Percentiles rank a stretch among this genome's conserved stretches.
phyloP scores from a whole-genome alignment of 345 rosid species.

The Sonneratia caseolaris region DNA sequence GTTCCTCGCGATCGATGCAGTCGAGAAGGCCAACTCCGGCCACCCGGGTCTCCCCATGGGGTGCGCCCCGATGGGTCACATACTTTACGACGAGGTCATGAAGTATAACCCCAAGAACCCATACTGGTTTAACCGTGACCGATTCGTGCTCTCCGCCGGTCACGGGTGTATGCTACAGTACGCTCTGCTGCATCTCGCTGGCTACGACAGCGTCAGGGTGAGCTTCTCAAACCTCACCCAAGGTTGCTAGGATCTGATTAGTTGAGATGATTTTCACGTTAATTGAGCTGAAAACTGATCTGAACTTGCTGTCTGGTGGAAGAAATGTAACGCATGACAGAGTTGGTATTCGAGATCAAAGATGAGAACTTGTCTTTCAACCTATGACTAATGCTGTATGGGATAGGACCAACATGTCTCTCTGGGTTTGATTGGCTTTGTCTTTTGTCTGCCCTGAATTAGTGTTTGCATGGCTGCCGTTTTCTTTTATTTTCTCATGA shows the following conservation, averaged over 20 bases:
- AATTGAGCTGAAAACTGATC: conserved; percentile 5
- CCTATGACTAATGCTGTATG: neutral
- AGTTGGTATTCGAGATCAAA: neutral
- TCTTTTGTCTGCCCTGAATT: too few species aligned
- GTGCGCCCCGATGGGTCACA: conserved; percentile 88
- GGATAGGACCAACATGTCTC: neutral
- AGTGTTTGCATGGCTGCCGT: too few species aligned
- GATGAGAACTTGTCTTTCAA: neutral
- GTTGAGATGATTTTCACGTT: neutral
- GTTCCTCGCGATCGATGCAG: conserved; percentile 83
- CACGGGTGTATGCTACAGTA: conserved; percentile 95
- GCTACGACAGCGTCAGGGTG: conserved; percentile 83
- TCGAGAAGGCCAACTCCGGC: conserved; percentile 94
- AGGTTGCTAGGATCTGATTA: neutral
- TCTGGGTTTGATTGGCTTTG: neutral
- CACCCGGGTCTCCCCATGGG: conserved; percentile 99
- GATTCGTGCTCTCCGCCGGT: conserved; percentile 91
- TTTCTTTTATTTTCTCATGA: too few species aligned
- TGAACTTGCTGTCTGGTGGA: neutral
- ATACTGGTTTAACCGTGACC: conserved; percentile 95
- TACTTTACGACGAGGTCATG: conserved; percentile 85
- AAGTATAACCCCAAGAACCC: conserved; percentile 91
- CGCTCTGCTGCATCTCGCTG: conserved; percentile 93
- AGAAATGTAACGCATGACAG: neutral
- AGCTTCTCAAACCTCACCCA: neutral